Evolutionary conservation across 495 filamentous ascomycete genomes (phyloP).

Genomic region (Halenospora varia): DNA sequence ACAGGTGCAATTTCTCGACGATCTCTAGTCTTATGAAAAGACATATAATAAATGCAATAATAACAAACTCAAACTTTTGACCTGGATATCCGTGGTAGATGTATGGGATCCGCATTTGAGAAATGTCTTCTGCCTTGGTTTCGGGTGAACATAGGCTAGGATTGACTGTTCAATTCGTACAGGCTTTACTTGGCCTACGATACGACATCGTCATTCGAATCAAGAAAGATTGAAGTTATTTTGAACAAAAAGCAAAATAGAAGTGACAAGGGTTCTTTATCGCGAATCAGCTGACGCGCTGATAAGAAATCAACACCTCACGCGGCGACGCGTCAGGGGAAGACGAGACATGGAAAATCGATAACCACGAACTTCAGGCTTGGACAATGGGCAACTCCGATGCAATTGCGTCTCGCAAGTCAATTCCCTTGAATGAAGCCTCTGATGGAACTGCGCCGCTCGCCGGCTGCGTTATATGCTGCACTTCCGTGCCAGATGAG

Average conservation of each 20-base stretch:
- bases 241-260: not conserved
- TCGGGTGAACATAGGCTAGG: no score
- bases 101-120: no score
- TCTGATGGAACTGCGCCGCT: slow-evolving; percentile 55
- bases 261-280: not conserved
- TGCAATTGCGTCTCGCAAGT: not conserved
- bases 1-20: not conserved
- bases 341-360: slow-evolving; percentile 9
- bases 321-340: slow-evolving; percentile 1
- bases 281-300: not conserved
- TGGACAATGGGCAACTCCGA: not conserved
- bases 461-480: slow-evolving; percentile 80
- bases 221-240: no score
- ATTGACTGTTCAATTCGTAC: no score
- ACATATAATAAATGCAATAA: no score
- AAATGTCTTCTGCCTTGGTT: no score
- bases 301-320: not conserved
- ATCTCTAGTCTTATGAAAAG: no score
- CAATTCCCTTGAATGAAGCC: slow-evolving; percentile 7
- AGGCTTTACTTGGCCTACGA: no score
- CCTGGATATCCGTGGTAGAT: no score
- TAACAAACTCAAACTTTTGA: no score
- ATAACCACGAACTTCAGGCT: slow-evolving; percentile 22
- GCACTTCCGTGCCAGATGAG: slow-evolving; percentile 80
- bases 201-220: no score